Base-by-base conservation (phyloP, 2,329 filamentous ascomycete species). In the Ceratocystis ficicola region DNA sequence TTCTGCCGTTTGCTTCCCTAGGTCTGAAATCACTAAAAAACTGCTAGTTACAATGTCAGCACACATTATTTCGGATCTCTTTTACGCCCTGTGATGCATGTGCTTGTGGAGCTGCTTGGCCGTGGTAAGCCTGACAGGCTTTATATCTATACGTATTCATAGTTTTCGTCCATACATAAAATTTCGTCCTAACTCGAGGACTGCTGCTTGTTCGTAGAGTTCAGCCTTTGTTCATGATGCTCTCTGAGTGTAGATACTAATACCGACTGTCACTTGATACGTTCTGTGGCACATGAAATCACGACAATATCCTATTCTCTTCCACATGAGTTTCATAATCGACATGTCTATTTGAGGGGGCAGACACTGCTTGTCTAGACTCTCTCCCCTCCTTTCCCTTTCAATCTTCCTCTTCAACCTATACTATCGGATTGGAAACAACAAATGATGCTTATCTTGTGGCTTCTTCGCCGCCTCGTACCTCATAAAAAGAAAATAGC, bases 401-500 rank as follows among this genome's bases (percentile, higher is more conserved):
- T n/a, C 36, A 41, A 41, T 57, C 25, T 28, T 17, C 12, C 20
- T 12, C 50, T 25, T 55, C 50, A 12, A 15, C 50, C 50, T 30
- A 25, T 30, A 57, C 7, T 57, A n/a, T 32, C 28, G 52, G 52
- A 28, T 22, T 6, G 30, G 52, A 57, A 57, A 5, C 22, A 57
- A 32, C 30, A n/a, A 2, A 30, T 17, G 3, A 25, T 22, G 20
- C 2, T 32, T 32, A n/a, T 44, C 15, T 32, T 25, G 30, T 44
- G 6, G 60, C 17, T 62, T 15, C 44, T 44, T 15, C 22, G 30
- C 25, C 17, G 32, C 44, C 30, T 46, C 44, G 20, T 41, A 25
- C 12, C 36, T 52, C 20, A 25, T 52, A 22, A 55, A 63, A 66
- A 48, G n/a, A 67, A 52, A 67, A 52, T 52, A 52, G 48, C 48